phyloP scores from a whole-genome alignment of 108 stramenopile genomes.

The Stephanodiscus minutulus region DNA sequence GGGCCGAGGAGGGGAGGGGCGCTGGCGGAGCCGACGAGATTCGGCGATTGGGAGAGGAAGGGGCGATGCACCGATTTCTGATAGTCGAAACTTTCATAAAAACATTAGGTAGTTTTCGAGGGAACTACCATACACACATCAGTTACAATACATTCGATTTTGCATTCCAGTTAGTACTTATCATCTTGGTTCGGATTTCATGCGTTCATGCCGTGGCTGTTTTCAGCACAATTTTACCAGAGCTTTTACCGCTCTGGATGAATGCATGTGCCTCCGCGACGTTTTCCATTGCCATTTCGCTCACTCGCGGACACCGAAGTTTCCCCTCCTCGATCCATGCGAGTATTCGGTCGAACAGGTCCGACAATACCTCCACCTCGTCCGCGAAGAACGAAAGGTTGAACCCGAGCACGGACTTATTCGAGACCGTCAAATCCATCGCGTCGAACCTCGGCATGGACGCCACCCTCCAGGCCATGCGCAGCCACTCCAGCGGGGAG shows the following conservation, averaged over 20 bases:
- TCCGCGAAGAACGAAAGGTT: slow-evolving; percentile 89
- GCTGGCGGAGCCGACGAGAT: slow-evolving; percentile 93
- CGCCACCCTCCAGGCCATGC: slow-evolving; percentile 64
- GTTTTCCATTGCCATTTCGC: slow-evolving; percentile 63
- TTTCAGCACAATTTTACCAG: slow-evolving; percentile 84
- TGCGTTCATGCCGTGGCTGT: slow-evolving; percentile 1
- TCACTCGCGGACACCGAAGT: slow-evolving; percentile 60
- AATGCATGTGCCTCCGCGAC: slow-evolving; percentile 74
- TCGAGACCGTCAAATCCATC: slow-evolving; percentile 75
- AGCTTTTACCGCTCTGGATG: slow-evolving; percentile 79
- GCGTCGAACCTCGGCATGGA: slow-evolving; percentile 87
- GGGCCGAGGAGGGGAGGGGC: slow-evolving; percentile 93
- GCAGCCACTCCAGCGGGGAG: slow-evolving; percentile 78
- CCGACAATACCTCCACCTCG: slow-evolving; percentile 66
- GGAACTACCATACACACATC: too few species aligned
- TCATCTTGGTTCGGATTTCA: too few species aligned
- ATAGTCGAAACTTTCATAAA: not conserved
- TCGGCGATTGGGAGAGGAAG: slow-evolving; percentile 99
- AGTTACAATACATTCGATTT: too few species aligned
- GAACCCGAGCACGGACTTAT: slow-evolving; percentile 81
- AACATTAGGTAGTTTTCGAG: too few species aligned
- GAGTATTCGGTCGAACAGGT: slow-evolving; percentile 75
- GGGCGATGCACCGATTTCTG: slow-evolving; percentile 96
- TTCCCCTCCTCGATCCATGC: slow-evolving; percentile 62
- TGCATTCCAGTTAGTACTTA: too few species aligned